These are phyloP conservation scores for Pythium aristosporum DNA, from an alignment of 352 stramenopile genomes.

Conservation along the genomic window DNA sequence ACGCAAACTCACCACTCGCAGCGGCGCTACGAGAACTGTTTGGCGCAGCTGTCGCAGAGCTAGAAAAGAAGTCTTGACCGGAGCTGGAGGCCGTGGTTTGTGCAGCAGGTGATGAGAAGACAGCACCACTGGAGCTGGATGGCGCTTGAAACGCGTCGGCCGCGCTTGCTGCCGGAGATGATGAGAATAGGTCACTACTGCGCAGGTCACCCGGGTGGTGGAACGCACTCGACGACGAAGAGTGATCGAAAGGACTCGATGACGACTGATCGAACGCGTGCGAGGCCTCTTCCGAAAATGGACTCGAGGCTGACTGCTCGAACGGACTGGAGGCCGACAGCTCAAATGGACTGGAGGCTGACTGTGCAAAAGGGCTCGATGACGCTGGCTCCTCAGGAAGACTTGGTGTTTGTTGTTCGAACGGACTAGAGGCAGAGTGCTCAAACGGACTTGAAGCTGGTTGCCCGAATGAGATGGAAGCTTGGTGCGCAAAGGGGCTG, in stretches of 20 bases:
- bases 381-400: neutral
- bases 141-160: neutral
- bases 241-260: neutral
- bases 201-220: neutral
- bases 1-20: neutral
- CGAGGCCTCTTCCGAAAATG: neutral
- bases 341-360: constrained; percentile 1
- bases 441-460: constrained; percentile 11
- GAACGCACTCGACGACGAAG: neutral
- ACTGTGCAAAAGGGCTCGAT: neutral
- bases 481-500: constrained; percentile 1
- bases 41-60: neutral
- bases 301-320: neutral
- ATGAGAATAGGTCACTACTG: neutral
- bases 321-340: neutral
- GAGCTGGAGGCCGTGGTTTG: neutral
- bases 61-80: neutral
- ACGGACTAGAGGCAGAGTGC: constrained; percentile 1
- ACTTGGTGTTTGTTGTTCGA: neutral
- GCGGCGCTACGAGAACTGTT: neutral
- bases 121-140: neutral
- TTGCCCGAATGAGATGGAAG: constrained; percentile 4
- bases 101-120: neutral
- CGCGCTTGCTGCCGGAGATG: neutral
- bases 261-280: neutral